Conservation (phyloP, 1,284 basidiomycete genomes). For the Grifola frondosa region DNA sequence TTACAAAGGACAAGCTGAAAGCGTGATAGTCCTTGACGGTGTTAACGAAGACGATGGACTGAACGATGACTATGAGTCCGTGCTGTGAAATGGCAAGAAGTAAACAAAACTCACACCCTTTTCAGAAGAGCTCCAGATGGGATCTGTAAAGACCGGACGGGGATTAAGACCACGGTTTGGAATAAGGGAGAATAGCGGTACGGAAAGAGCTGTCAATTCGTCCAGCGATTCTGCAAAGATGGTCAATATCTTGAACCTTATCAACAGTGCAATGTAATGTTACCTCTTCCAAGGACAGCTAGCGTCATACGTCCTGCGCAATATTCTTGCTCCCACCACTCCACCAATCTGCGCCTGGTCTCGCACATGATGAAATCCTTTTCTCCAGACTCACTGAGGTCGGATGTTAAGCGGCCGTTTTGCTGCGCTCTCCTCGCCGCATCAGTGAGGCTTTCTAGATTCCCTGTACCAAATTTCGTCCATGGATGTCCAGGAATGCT, state of each 20-base stretch:
- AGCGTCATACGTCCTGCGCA: conserved; percentile 69
- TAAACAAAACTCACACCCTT: conserved; percentile 36
- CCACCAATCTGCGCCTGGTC: conserved; percentile 59
- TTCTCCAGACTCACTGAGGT: background rate
- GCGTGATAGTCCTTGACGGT: conserved; percentile 61
- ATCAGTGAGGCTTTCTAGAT: conserved; percentile 48
- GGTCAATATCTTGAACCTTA: background rate
- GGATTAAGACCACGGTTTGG: conserved; percentile 47
- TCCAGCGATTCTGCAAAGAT: conserved; percentile 25
- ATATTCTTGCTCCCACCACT: conserved; percentile 69
- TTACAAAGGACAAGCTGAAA: conserved; percentile 55
- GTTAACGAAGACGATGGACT: conserved; percentile 58
- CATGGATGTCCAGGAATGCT: conserved; percentile 52
- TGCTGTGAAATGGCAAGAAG: too few species aligned
- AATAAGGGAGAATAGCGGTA: conserved; percentile 45
- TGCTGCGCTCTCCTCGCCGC: conserved; percentile 20
- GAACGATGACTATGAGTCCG: conserved; percentile 5
- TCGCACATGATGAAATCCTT: conserved; percentile 43
- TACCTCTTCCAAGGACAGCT: conserved; percentile 31
- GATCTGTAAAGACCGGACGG: conserved; percentile 31
- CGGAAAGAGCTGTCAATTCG: conserved; percentile 23
- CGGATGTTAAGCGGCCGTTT: conserved; percentile 2
- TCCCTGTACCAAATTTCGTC: conserved; percentile 68
- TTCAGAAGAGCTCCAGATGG: conserved; percentile 36
- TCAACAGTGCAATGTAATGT: background rate